phyloP scores from a whole-genome alignment of 805 yeast species.

The Yarrowia hollandica region DNA sequence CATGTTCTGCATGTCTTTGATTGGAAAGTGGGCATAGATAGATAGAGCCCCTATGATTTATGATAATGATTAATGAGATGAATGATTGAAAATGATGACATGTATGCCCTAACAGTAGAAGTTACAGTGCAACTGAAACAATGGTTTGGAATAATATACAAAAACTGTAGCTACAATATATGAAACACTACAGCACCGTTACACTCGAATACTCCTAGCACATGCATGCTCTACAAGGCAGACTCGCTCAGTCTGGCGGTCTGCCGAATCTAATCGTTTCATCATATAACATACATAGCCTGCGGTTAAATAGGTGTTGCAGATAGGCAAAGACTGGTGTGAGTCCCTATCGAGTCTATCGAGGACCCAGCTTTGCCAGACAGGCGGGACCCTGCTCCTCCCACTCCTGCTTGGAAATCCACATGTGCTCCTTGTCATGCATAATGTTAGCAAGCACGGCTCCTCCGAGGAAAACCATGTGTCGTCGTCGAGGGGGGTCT shows the following conservation, averaged over 20 bases:
- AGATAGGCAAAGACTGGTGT: too few relatives aligned
- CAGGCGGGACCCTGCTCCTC: conserved; percentile 91
- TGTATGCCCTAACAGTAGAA: too few relatives aligned
- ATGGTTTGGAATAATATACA: too few relatives aligned
- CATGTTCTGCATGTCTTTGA: conserved; percentile 59
- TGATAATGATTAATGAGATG: neutral
- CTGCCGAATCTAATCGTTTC: neutral
- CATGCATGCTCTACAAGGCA: too few relatives aligned
- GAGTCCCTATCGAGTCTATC: too few relatives aligned
- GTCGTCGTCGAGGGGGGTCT: conserved; percentile 98
- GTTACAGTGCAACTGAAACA: too few relatives aligned
- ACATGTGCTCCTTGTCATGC: conserved; percentile 98
- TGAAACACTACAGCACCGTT: too few relatives aligned
- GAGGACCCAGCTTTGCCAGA: conserved; percentile 85
- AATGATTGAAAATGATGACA: neutral
- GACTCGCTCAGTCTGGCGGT: too few relatives aligned
- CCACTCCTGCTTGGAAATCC: conserved; percentile 97
- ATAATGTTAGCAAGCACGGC: conserved; percentile 96
- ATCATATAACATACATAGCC: conserved; percentile 23
- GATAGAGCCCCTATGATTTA: neutral
- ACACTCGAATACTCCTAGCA: too few relatives aligned
- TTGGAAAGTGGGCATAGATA: conserved; percentile 68
- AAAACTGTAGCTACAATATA: too few relatives aligned
- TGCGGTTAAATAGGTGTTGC: too few relatives aligned
- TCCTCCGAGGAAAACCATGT: conserved; percentile 98